Percentiles rank a stretch among this genome's conserved stretches.
These are phyloP conservation scores for Aspergillus intermedius DNA, from an alignment of 2,329 filamentous ascomycete species.

Conservation along the genomic window DNA sequence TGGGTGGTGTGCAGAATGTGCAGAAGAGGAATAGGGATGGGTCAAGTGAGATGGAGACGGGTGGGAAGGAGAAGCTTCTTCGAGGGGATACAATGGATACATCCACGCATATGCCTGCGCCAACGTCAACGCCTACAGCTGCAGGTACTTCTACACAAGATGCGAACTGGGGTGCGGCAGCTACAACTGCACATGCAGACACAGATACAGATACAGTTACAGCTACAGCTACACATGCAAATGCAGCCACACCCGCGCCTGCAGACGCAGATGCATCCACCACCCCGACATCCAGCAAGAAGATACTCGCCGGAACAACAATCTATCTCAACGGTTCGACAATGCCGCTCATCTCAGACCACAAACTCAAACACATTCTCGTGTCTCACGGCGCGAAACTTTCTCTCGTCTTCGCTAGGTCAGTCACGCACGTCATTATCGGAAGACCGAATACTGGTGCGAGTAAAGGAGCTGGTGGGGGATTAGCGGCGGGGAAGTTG, in stretches of 20 bases:
- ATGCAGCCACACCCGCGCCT: not conserved
- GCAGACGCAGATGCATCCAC: not conserved
- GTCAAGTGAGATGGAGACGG: slow-evolving; percentile 10
- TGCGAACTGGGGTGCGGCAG: not conserved
- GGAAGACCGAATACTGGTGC: slow-evolving; percentile 49
- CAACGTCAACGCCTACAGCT: not conserved
- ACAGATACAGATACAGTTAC: not conserved
- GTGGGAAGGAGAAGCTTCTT: not conserved
- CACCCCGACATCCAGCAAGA: slow-evolving; percentile 18
- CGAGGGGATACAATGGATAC: not conserved
- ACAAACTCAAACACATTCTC: slow-evolving; percentile 74
- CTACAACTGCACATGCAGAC: not conserved
- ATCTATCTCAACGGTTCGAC: slow-evolving; percentile 88
- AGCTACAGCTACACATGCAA: not conserved
- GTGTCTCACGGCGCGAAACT: slow-evolving; percentile 65
- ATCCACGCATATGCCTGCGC: too few species aligned
- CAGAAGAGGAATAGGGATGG: slow-evolving; percentile 36
- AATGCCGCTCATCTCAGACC: slow-evolving; percentile 72
- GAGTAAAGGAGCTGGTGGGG: slow-evolving; percentile 60
- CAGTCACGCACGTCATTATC: slow-evolving; percentile 81
- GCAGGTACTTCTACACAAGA: not conserved
- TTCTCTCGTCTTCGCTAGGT: slow-evolving; percentile 64
- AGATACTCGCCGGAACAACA: slow-evolving; percentile 64
- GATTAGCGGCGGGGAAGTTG: slow-evolving; percentile 68
- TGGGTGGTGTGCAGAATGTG: slow-evolving; percentile 31